Conservation (phyloP, 768 basidiomycete genomes). For the Astraeus odoratus region DNA sequence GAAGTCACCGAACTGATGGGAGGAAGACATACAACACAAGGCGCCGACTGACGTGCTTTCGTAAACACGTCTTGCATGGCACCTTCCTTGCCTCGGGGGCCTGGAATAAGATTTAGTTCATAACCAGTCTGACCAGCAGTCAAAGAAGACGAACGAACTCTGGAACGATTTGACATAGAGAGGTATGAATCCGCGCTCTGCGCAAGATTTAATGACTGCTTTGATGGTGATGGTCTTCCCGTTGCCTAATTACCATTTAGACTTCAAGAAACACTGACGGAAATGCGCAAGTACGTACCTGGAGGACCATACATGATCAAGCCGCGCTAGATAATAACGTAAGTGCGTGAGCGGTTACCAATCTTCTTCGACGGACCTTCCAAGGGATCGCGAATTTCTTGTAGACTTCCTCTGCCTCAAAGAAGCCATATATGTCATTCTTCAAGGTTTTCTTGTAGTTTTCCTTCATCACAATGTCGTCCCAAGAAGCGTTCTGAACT, state of each 20-base stretch:
- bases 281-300: constrained; percentile 43
- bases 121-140: neutral
- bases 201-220: constrained; percentile 70
- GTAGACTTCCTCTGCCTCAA: constrained; percentile 66
- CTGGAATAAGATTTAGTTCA: constrained; percentile 25
- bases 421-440: constrained; percentile 77
- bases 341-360: neutral
- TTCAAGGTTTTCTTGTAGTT: constrained; percentile 60
- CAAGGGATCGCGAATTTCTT: constrained; percentile 72
- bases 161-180: constrained; percentile 82
- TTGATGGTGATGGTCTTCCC: constrained; percentile 83
- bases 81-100: constrained; percentile 54
- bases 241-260: constrained; percentile 42
- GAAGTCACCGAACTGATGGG: neutral
- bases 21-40: constrained; percentile 57
- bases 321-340: constrained; percentile 47
- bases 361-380: constrained; percentile 45
- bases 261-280: too few species aligned
- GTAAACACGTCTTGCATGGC: constrained; percentile 63
- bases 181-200: constrained; percentile 53
- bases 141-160: constrained; percentile 33
- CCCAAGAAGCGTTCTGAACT: constrained; percentile 63
- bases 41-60: constrained; percentile 64
- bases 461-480: constrained; percentile 65
- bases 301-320: constrained; percentile 82